phyloP scores from a whole-genome alignment of 2,329 filamentous ascomycete genomes.

The Coniella lustricola region DNA sequence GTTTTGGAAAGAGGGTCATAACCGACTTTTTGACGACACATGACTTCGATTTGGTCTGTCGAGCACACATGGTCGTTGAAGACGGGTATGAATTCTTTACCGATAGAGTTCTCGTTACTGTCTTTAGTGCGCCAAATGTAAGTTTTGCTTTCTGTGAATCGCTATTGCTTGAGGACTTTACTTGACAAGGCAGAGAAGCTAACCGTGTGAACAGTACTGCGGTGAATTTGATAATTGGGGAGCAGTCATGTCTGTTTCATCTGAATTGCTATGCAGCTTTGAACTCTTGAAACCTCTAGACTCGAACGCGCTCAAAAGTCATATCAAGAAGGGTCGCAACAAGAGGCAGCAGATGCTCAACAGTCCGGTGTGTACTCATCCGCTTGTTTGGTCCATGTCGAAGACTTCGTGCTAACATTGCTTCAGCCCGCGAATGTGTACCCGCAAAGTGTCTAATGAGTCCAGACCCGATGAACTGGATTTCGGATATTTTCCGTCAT shows the following conservation, averaged over 20 bases:
- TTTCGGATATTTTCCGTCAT: not conserved
- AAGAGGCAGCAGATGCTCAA: slow-evolving; percentile 93
- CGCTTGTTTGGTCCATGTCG: not conserved
- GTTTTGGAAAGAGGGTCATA: slow-evolving; percentile 97
- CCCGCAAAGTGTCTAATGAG: slow-evolving; percentile 16
- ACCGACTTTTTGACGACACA: slow-evolving; percentile 90
- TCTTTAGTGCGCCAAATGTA: slow-evolving; percentile 96
- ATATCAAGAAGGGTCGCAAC: slow-evolving; percentile 97
- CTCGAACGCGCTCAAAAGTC: slow-evolving; percentile 91
- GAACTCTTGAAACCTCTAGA: slow-evolving; percentile 94
- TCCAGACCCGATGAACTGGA: not conserved
- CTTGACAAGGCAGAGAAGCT: slow-evolving; percentile 18
- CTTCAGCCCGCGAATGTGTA: slow-evolving; percentile 16
- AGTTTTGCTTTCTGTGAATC: slow-evolving; percentile 31
- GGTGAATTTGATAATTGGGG: slow-evolving; percentile 99
- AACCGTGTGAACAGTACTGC: slow-evolving; percentile 62
- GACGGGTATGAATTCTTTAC: slow-evolving; percentile 99
- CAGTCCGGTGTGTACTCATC: slow-evolving; percentile 70
- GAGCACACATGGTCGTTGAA: slow-evolving; percentile 98
- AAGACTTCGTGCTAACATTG: not conserved
- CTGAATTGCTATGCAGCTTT: slow-evolving; percentile 90
- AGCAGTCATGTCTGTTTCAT: slow-evolving; percentile 95
- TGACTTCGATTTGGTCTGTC: slow-evolving; percentile 94
- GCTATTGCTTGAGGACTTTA: not conserved
- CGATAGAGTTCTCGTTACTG: slow-evolving; percentile 87